phyloP scores from a whole-genome alignment of 2,329 filamentous ascomycete species.

The Ilyonectria mors-panacis region DNA sequence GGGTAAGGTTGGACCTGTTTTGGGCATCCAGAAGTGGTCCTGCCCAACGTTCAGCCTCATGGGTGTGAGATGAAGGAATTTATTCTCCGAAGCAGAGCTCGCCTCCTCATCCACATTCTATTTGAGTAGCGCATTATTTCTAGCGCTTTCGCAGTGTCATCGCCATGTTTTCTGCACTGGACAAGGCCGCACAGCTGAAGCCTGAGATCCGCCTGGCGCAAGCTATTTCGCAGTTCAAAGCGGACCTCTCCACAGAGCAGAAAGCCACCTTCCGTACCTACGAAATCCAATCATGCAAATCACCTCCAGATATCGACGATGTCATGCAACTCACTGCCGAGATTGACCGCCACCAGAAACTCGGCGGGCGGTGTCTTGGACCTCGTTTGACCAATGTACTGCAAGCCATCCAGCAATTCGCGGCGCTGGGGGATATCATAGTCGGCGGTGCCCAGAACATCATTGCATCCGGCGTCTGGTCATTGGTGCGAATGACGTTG shows the following conservation, averaged over 20 bases:
- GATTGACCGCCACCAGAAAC: constrained; percentile 49
- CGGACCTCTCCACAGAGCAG: constrained; percentile 53
- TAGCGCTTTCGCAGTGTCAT: too few species aligned
- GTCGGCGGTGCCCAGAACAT: constrained; percentile 61
- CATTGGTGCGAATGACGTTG: constrained; percentile 58
- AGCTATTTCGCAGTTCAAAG: constrained; percentile 57
- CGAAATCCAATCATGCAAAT: constrained; percentile 36
- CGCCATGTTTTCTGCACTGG: constrained; percentile 16
- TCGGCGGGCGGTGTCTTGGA: constrained; percentile 53
- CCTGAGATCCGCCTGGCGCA: constrained; percentile 57
- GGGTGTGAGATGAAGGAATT: too few species aligned
- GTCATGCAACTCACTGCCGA: constrained; percentile 60
- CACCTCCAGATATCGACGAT: constrained; percentile 52
- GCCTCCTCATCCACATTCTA: too few species aligned
- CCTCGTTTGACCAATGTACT: constrained; percentile 60
- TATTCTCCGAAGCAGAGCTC: too few species aligned
- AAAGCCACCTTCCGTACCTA: constrained; percentile 49
- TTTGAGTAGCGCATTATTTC: too few species aligned
- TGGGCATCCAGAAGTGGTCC: too few species aligned
- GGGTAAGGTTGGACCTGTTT: too few species aligned
- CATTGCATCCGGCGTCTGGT: constrained; percentile 62
- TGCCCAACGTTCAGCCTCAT: too few species aligned
- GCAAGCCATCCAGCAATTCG: constrained; percentile 59
- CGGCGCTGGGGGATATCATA: constrained; percentile 52
- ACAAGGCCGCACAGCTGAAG: constrained; percentile 38